Conservation (phyloP, 2,329 filamentous ascomycete species). For the Ophiostoma montium region DNA sequence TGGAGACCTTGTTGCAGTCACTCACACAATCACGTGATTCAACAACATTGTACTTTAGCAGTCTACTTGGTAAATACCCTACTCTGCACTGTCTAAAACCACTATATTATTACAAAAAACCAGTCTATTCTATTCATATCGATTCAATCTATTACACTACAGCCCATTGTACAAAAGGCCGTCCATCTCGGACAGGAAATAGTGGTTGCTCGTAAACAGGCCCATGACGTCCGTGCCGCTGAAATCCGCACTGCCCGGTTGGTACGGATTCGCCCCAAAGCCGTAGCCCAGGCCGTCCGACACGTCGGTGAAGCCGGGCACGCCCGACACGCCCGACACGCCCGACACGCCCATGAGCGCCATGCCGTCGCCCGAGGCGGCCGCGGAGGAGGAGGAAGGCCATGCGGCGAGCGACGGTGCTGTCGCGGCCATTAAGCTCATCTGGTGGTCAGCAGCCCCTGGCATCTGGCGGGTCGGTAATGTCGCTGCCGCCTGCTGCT, state of each 20-base stretch:
- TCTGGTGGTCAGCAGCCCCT: neutral
- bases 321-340: neutral
- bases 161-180: slow-evolving; percentile 3
- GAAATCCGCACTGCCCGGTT: slow-evolving; percentile 2
- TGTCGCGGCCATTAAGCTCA: neutral
- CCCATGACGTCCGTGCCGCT: slow-evolving; percentile 12
- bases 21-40: too few species aligned
- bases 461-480: too few species aligned
- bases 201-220: slow-evolving; percentile 8
- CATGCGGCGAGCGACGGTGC: neutral
- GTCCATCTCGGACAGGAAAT: slow-evolving; percentile 11
- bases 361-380: neutral
- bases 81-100: too few species aligned
- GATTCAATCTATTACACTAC: neutral
- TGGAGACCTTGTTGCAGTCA: too few species aligned
- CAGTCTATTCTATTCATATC: neutral
- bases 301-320: neutral
- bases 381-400: neutral
- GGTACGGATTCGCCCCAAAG: neutral
- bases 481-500: neutral
- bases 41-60: too few species aligned
- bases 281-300: neutral
- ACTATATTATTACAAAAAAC: too few species aligned
- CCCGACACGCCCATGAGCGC: neutral
- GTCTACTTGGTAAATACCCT: too few species aligned